These are phyloP conservation scores for Backusella parvicylindrica DNA, from an alignment of 192 early-diverging fungal genomes.

Conservation along the genomic window DNA sequence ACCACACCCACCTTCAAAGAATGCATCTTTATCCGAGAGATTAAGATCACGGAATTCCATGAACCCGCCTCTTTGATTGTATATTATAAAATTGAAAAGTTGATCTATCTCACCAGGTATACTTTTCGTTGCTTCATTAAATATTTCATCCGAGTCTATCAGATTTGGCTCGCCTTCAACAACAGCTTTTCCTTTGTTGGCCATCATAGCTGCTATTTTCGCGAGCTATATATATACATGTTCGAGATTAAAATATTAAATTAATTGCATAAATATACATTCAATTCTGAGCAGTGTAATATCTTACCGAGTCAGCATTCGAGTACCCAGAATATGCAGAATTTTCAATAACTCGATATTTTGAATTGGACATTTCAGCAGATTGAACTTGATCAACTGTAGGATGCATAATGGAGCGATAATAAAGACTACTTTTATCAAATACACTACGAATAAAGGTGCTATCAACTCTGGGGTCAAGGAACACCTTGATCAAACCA, in stretches of 20 bases:
- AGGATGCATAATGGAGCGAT: not conserved
- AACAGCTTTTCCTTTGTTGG: conserved; percentile 48
- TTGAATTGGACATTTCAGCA: not conserved
- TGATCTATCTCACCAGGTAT: conserved; percentile 22
- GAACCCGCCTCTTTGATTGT: conserved; percentile 41
- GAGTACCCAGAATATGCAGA: conserved; percentile 54
- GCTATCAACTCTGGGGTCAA: not conserved
- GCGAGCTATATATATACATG: conserved; percentile 37
- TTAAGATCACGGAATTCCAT: not conserved
- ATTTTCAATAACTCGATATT: conserved; percentile 26
- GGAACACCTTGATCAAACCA: not conserved
- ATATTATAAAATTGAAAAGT: conserved; percentile 17
- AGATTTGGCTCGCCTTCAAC: conserved; percentile 26
- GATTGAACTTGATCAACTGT: not conserved
- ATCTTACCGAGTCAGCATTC: conserved; percentile 45
- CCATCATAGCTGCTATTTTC: conserved; percentile 57
- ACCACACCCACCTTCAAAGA: conserved; percentile 40
- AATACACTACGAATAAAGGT: not conserved
- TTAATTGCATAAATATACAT: not conserved
- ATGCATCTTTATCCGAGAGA: conserved; percentile 29
- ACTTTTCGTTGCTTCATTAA: conserved; percentile 14
- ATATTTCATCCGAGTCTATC: conserved; percentile 24
- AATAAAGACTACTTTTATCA: not conserved
- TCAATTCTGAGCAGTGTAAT: not conserved
- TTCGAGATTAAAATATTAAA: not conserved